Conservation (phyloP, 306 rosid species). For the Medicago truncatula region DNA sequence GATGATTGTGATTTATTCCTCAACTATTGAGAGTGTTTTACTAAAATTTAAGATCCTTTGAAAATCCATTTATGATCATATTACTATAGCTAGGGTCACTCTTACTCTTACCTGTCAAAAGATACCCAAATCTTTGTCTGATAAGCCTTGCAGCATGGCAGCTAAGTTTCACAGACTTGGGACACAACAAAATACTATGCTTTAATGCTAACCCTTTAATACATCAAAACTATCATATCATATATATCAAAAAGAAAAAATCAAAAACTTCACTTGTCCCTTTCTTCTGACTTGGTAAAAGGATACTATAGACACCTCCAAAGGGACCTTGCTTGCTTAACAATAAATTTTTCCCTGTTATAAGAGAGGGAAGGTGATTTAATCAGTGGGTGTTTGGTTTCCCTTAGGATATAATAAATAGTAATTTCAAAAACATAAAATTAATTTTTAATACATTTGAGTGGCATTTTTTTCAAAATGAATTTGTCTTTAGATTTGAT, state of each 20-base stretch:
- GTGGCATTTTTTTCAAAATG: too few relatives aligned
- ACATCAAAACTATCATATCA: slow-evolving; percentile 33
- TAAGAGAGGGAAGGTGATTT: not conserved
- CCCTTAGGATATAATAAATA: too few relatives aligned
- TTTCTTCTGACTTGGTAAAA: slow-evolving; percentile 61
- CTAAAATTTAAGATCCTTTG: not conserved
- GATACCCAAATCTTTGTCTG: slow-evolving; percentile 89
- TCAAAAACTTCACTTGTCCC: slow-evolving; percentile 57
- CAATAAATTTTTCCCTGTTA: slow-evolving; percentile 40
- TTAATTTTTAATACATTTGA: too few relatives aligned
- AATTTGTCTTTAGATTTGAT: too few relatives aligned
- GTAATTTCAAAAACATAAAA: too few relatives aligned
- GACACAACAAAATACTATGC: slow-evolving; percentile 57
- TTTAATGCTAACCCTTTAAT: slow-evolving; percentile 50
- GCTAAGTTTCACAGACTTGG: slow-evolving; percentile 64
- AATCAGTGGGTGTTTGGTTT: not conserved
- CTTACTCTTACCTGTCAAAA: slow-evolving; percentile 55
- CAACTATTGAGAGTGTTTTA: slow-evolving; percentile 29
- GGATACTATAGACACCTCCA: slow-evolving; percentile 43
- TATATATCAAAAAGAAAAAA: not conserved
- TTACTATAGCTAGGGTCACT: slow-evolving; percentile 38
- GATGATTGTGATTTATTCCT: slow-evolving; percentile 27
- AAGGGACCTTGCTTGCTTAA: slow-evolving; percentile 45
- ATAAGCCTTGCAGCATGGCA: slow-evolving; percentile 54
- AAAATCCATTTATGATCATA: slow-evolving; percentile 21